Conservation (phyloP, 306 rosid species). For the Lathyrus tuberosus region DNA sequence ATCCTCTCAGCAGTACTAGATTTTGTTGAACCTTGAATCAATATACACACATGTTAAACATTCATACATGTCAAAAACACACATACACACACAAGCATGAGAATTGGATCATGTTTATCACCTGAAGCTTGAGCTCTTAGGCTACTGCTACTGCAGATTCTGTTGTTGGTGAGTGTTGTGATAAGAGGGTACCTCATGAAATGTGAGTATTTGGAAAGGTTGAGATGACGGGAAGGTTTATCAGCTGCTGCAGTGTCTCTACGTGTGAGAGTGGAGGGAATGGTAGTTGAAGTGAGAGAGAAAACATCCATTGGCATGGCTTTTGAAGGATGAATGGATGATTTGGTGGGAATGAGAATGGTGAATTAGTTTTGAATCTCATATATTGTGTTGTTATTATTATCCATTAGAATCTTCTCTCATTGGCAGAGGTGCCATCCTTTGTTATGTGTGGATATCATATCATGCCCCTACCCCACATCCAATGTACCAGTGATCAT, state of each 20-base stretch:
- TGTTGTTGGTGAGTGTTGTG: slow-evolving; percentile 32
- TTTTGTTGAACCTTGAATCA: slow-evolving; percentile 52
- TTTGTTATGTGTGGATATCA: slow-evolving; percentile 67
- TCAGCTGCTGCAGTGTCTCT: slow-evolving; percentile 33
- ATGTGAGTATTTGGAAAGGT: slow-evolving; percentile 48
- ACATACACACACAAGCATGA: background rate
- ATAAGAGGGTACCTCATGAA: slow-evolving; percentile 42
- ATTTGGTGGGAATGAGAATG: slow-evolving; percentile 9
- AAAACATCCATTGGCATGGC: slow-evolving; percentile 73
- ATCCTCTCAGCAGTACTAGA: slow-evolving; percentile 45
- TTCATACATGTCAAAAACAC: slow-evolving; percentile 35
- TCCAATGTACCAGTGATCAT: background rate
- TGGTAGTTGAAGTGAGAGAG: slow-evolving; percentile 55
- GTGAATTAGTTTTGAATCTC: slow-evolving; percentile 29
- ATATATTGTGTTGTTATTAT: background rate
- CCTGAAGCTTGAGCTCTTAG: slow-evolving; percentile 72
- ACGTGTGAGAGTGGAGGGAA: slow-evolving; percentile 56
- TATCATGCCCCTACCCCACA: slow-evolving; percentile 56
- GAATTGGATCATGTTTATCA: slow-evolving; percentile 23
- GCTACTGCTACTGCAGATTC: slow-evolving; percentile 22
- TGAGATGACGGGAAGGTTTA: slow-evolving; percentile 45
- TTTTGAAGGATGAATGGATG: slow-evolving; percentile 8
- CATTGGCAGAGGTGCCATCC: slow-evolving; percentile 43
- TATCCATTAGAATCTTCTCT: slow-evolving; percentile 43
- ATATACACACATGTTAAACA: background rate